phyloP scores from a whole-genome alignment of 495 filamentous ascomycete genomes.

The Neurospora pannonica region DNA sequence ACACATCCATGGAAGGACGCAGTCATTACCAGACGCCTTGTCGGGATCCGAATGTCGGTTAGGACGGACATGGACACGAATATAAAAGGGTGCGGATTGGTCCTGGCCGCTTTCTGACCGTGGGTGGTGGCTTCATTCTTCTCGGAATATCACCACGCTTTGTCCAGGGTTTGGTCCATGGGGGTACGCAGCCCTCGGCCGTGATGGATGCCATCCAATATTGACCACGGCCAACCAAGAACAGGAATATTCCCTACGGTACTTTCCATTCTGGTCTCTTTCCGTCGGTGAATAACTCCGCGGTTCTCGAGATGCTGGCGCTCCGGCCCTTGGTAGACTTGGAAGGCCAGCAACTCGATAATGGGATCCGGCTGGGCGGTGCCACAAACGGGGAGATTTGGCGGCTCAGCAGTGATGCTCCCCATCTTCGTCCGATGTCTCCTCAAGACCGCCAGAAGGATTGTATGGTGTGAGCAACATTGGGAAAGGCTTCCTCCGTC shows the following conservation, averaged over 20 bases:
- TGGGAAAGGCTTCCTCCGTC: neutral
- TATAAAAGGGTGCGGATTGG: neutral
- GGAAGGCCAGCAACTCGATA: neutral
- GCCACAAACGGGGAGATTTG: neutral
- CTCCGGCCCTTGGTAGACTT: neutral
- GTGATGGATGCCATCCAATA: neutral
- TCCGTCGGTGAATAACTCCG: neutral
- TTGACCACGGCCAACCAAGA: neutral
- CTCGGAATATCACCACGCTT: neutral
- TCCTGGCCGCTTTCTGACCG: neutral
- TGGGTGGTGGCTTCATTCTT: neutral
- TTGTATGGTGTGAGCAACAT: neutral
- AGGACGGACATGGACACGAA: neutral
- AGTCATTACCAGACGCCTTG: neutral
- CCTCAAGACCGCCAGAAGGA: neutral
- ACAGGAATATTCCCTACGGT: neutral
- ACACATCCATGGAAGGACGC: neutral
- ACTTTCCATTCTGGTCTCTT: neutral
- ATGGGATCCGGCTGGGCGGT: neutral
- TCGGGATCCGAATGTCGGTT: neutral
- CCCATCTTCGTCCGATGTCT: neutral
- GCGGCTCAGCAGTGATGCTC: neutral
- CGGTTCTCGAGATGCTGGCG: neutral
- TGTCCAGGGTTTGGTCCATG: neutral
- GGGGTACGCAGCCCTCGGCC: neutral